Conservation (phyloP, 2,329 filamentous ascomycete genomes). For the Septoria petroselini region DNA sequence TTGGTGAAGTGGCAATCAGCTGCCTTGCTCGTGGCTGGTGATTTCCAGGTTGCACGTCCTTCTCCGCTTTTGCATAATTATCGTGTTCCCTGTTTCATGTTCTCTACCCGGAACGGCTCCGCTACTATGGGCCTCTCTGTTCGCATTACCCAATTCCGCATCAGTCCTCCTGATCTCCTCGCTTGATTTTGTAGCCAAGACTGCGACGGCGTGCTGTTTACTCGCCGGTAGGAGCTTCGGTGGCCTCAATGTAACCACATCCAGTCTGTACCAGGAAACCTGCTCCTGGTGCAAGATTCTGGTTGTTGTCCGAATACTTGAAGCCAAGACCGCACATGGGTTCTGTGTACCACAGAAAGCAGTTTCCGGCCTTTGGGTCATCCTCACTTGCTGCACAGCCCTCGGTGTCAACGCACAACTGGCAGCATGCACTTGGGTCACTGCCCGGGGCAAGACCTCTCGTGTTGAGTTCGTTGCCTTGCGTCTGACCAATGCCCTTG, state of each 20-base stretch:
- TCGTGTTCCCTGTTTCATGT: slow-evolving; percentile 14
- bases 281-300: slow-evolving; percentile 24
- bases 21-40: slow-evolving; percentile 20
- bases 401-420: slow-evolving; percentile 29
- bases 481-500: slow-evolving; percentile 28
- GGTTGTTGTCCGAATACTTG: slow-evolving; percentile 25
- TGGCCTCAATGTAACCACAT: slow-evolving; percentile 27
- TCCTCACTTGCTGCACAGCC: slow-evolving; percentile 30
- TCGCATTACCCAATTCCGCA: not conserved
- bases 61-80: slow-evolving; percentile 16
- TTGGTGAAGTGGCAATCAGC: slow-evolving; percentile 15
- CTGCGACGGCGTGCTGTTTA: not conserved
- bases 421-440: slow-evolving; percentile 31
- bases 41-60: slow-evolving; percentile 13
- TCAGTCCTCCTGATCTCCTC: not conserved
- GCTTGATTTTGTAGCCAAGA: no score
- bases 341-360: slow-evolving; percentile 31
- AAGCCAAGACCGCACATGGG: slow-evolving; percentile 29
- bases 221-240: slow-evolving; percentile 15
- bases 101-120: no score
- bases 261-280: slow-evolving; percentile 30
- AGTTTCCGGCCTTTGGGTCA: slow-evolving; percentile 30
- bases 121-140: no score
- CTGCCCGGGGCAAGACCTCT: slow-evolving; percentile 26
- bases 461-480: slow-evolving; percentile 26